phyloP scores from a whole-genome alignment of 805 yeast species.

The Candida nanaspora region DNA sequence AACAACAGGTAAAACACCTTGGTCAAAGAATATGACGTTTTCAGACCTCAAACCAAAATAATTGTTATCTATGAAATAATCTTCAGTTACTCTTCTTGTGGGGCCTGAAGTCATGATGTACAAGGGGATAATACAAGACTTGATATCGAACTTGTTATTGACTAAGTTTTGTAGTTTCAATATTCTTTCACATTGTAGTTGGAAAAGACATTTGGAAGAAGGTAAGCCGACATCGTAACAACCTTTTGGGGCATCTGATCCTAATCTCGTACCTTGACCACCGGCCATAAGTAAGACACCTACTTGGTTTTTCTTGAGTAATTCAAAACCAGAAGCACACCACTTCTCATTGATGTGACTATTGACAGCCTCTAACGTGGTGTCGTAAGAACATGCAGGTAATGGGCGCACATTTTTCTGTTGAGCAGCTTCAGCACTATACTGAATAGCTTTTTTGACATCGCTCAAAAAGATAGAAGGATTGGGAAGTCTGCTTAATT shows the following conservation, averaged over 20 bases:
- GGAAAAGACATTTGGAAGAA: constrained; percentile 77
- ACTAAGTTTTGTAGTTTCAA: constrained; percentile 55
- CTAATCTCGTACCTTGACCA: constrained; percentile 95
- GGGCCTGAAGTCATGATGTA: constrained; percentile 95
- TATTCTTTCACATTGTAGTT: constrained; percentile 87
- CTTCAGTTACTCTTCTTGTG: constrained; percentile 69
- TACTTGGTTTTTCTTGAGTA: constrained; percentile 66
- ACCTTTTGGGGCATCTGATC: constrained; percentile 88
- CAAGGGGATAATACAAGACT: constrained; percentile 49
- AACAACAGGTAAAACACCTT: constrained; percentile 92
- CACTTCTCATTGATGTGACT: constrained; percentile 9
- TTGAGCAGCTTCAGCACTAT: constrained; percentile 16
- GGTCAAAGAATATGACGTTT: constrained; percentile 79
- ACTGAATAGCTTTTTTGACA: constrained; percentile 39
- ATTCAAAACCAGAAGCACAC: constrained; percentile 48
- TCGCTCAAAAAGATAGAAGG: constrained; percentile 34
- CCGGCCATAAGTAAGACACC: constrained; percentile 95
- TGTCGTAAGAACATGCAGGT: constrained; percentile 46
- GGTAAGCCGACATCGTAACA: constrained; percentile 86
- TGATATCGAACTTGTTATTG: constrained; percentile 14
- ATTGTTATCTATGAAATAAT: constrained; percentile 50
- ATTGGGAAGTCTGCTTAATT: constrained; percentile 33
- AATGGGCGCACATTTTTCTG: constrained; percentile 35
- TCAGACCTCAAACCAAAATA: constrained; percentile 62
- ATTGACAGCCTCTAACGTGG: constrained; percentile 31